Evolutionary conservation across 148 eudicot species (phyloP).

Genomic region (Vaccinium darrowii): DNA sequence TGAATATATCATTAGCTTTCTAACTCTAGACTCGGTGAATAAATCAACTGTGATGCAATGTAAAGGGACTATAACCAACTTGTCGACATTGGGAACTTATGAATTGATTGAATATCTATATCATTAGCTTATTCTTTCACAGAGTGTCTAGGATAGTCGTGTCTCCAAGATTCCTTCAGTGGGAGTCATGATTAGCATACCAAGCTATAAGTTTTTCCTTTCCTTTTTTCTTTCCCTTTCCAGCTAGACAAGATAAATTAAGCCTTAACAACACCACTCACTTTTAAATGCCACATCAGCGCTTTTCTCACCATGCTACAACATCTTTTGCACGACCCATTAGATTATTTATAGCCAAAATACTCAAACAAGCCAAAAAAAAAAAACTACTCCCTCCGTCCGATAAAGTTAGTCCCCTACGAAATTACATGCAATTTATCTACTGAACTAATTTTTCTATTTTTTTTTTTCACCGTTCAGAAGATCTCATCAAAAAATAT

Average conservation of each 20-base stretch:
- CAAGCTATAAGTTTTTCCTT: neutral
- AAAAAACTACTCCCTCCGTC: too few species aligned
- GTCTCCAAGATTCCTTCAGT: neutral
- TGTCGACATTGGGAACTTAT: too few species aligned
- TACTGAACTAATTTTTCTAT: too few species aligned
- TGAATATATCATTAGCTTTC: neutral
- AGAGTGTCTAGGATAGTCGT: neutral
- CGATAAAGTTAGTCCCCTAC: too few species aligned
- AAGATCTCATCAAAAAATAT: too few species aligned
- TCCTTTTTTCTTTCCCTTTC: neutral
- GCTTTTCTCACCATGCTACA: neutral
- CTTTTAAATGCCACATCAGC: neutral
- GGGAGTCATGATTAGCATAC: neutral
- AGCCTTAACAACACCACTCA: neutral
- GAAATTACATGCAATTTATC: too few species aligned
- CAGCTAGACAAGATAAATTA: conserved; percentile 9
- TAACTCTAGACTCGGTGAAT: neutral
- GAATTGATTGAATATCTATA: too few species aligned
- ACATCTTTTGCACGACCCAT: conserved; percentile 5
- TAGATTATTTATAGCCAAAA: neutral
- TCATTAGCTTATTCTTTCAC: neutral
- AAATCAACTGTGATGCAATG: too few species aligned
- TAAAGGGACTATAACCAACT: neutral
- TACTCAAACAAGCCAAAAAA: neutral
- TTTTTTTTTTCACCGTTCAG: too few species aligned